phyloP scores from a whole-genome alignment of 1,139 yeast species.

The Torulaspora pretoriensis region DNA sequence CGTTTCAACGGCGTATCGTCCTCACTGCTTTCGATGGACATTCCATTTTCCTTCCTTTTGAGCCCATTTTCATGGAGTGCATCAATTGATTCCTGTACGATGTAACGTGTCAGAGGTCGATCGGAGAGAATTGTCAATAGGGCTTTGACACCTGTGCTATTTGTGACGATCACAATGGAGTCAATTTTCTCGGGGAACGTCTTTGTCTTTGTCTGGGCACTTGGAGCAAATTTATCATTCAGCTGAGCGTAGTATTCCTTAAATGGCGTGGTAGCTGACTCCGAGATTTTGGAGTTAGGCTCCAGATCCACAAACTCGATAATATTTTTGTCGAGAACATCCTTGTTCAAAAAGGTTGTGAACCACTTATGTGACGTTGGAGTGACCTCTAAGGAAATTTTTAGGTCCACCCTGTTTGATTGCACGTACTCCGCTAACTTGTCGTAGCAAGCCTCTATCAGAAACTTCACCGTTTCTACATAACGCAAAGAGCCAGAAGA shows the following conservation, averaged over 20 bases:
- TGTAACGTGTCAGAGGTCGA: slow-evolving; percentile 32
- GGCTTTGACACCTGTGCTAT: slow-evolving; percentile 36
- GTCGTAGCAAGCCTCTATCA: slow-evolving; percentile 29
- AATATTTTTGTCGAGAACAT: slow-evolving; percentile 17
- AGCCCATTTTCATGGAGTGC: slow-evolving; percentile 24
- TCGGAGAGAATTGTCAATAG: slow-evolving; percentile 35
- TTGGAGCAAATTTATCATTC: slow-evolving; percentile 25
- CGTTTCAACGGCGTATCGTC: slow-evolving; percentile 29
- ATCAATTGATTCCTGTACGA: slow-evolving; percentile 32
- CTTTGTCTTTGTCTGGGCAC: neutral
- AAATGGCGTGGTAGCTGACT: slow-evolving; percentile 28
- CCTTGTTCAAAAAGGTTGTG: slow-evolving; percentile 28
- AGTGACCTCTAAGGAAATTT: slow-evolving; percentile 28
- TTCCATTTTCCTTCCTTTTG: slow-evolving; percentile 11
- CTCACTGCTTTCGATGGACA: slow-evolving; percentile 15
- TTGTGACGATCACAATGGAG: slow-evolving; percentile 33
- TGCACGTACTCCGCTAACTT: slow-evolving; percentile 13
- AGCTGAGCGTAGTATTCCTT: slow-evolving; percentile 33
- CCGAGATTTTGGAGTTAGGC: slow-evolving; percentile 15
- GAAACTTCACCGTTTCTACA: slow-evolving; percentile 34
- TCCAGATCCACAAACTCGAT: slow-evolving; percentile 23
- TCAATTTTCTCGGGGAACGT: slow-evolving; percentile 15
- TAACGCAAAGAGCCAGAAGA: slow-evolving; percentile 36
- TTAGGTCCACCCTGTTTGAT: slow-evolving; percentile 16
- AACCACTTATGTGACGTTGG: slow-evolving; percentile 35